Base-by-base conservation (phyloP, 2,329 filamentous ascomycete species). In the Trichoderma sp. region DNA sequence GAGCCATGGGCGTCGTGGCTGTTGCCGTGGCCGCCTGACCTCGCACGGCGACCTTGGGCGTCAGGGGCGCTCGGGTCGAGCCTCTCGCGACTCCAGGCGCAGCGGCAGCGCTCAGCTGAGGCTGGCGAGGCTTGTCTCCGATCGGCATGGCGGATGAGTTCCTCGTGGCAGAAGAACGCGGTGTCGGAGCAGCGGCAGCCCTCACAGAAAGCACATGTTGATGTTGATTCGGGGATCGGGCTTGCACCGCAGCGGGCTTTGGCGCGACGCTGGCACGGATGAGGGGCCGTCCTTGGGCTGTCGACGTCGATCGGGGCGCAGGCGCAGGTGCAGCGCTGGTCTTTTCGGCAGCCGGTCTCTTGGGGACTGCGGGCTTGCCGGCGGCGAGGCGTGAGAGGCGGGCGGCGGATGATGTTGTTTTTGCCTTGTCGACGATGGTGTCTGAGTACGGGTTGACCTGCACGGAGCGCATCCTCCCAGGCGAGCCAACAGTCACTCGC, bases 91-190 rank as follows among this genome's bases (percentile, higher is more conserved):
- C n/a, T 24, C n/a, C 47, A 13, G 47, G 7, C 21, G 8, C 47
- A 58, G 85, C 87, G 57, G 88, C 83, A 72, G 90, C 85, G 78
- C 85, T 87, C 75, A 94, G 87, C 70, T 89, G 86, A 65, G 92
- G 91, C 82, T 90, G 90, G 76, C 91, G 85, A 52, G 89, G 87
- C 77, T 85, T 84, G 73, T 84, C 85, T 80, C 81, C 82, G 72
- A 87, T 83, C 77, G 87, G 78, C 78, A 81, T 79, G 60, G 75
- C 79, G 66, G 72, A 72, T 8, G 64, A 56, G 64, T 58, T 55
- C 74, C 74, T 74, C 73, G 74, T 73, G 52, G 74, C 73, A 57
- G 74, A 72, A 69, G 70, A 68, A 63, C 60, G 67, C 63, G 65
- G 68, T 58, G 68, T 72, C 4, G 72, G 61, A 52, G 68, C 60